These are phyloP conservation scores for Centrapalus pauciflorus DNA, from an alignment of 129 eudicot species.

Conservation along the genomic window DNA sequence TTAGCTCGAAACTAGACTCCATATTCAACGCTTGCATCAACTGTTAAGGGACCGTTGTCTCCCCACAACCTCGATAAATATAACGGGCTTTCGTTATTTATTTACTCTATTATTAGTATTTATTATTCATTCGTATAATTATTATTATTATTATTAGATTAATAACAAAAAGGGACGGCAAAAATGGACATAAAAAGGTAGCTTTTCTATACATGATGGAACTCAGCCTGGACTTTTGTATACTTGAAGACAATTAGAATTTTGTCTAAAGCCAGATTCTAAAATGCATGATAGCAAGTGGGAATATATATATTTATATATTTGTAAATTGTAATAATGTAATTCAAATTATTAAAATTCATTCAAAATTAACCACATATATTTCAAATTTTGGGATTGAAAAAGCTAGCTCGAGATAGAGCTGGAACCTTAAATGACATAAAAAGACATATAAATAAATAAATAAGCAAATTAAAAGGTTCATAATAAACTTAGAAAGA, in stretches of 20 bases:
- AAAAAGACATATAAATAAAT: too few species aligned
- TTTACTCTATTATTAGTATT: neutral
- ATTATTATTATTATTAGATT: neutral
- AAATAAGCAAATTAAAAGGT: too few species aligned
- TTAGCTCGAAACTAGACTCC: too few species aligned
- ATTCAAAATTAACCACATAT: neutral
- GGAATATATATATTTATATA: slow-evolving; percentile 16
- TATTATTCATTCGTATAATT: too few species aligned
- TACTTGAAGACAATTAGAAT: slow-evolving; percentile 30
- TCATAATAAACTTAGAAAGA: too few species aligned
- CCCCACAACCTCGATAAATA: too few species aligned
- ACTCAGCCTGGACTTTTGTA: slow-evolving; percentile 36
- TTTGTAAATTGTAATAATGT: too few species aligned
- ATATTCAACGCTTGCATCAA: too few species aligned
- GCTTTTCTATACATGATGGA: slow-evolving; percentile 16
- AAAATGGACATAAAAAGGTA: slow-evolving; percentile 18
- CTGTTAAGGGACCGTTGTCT: too few species aligned
- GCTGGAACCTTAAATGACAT: too few species aligned
- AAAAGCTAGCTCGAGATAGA: too few species aligned
- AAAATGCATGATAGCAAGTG: slow-evolving; percentile 37
- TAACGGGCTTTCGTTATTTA: neutral
- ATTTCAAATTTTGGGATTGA: too few species aligned
- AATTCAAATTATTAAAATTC: neutral
- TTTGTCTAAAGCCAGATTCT: slow-evolving; percentile 26
- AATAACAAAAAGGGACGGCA: neutral